Evolutionary conservation across 306 rosid genomes (phyloP).

Genomic region (Castanea crenata): DNA sequence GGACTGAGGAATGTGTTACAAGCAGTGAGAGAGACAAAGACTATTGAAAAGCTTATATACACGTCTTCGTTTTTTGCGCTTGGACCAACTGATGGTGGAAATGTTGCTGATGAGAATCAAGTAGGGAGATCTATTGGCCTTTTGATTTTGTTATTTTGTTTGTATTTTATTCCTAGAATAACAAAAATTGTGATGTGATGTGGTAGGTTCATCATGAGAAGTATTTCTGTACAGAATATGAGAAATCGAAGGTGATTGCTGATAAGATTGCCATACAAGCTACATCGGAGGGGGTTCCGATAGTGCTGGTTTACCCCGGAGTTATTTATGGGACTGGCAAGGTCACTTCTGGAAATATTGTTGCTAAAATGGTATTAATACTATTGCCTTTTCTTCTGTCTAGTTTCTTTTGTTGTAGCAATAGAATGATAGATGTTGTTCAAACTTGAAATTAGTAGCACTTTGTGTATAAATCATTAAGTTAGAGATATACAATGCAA

Average conservation of each 20-base stretch:
- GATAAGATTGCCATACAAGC: slow-evolving; percentile 78
- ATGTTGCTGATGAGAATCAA: slow-evolving; percentile 67
- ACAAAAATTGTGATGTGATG: neutral
- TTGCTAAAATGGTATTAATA: slow-evolving; percentile 57
- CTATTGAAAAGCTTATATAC: slow-evolving; percentile 66
- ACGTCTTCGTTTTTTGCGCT: slow-evolving; percentile 92
- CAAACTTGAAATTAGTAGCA: neutral
- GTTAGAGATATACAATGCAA: too few species aligned
- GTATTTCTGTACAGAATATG: slow-evolving; percentile 85
- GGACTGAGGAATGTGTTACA: slow-evolving; percentile 73
- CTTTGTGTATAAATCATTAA: neutral
- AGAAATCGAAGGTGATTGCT: slow-evolving; percentile 70
- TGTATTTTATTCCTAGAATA: neutral
- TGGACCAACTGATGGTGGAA: slow-evolving; percentile 76
- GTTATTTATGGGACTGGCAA: slow-evolving; percentile 90
- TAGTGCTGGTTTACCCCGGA: slow-evolving; percentile 78
- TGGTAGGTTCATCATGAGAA: slow-evolving; percentile 67
- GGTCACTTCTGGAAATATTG: slow-evolving; percentile 77
- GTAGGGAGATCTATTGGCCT: slow-evolving; percentile 22
- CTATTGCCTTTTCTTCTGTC: neutral
- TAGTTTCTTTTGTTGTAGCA: neutral
- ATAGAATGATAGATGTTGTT: neutral
- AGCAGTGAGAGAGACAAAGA: slow-evolving; percentile 65
- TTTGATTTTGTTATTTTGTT: neutral
- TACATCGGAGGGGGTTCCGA: slow-evolving; percentile 60